A percentile compares a stretch with the other conserved stretches of the same genome.
Conservation (phyloP, 768 basidiomycete genomes). For the Gautieria morchelliformis region DNA sequence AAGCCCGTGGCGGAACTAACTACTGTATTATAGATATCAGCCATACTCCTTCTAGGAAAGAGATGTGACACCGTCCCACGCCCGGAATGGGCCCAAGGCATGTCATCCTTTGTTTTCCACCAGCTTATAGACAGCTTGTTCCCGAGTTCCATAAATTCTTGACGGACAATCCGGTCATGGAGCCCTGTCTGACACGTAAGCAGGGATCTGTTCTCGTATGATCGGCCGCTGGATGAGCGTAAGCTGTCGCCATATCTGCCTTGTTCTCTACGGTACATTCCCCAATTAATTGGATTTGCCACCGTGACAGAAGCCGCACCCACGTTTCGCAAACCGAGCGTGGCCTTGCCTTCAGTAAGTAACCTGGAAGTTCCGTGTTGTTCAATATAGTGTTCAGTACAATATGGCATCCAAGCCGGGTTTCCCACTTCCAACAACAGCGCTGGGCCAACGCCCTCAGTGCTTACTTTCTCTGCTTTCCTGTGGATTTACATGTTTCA, state of each 20-base stretch:
- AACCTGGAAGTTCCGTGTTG: background rate
- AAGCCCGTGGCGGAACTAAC: slow-evolving; percentile 15
- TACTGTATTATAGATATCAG: slow-evolving; percentile 18
- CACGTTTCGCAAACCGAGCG: slow-evolving; percentile 36
- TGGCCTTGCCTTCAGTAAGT: slow-evolving; percentile 35
- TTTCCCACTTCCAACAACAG: slow-evolving; percentile 22
- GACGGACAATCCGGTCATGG: slow-evolving; percentile 14
- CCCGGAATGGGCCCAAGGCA: slow-evolving; percentile 22
- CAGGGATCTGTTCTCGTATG: slow-evolving; percentile 20
- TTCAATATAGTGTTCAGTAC: background rate
- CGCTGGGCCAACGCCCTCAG: slow-evolving; percentile 9
- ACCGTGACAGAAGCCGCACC: slow-evolving; percentile 23
- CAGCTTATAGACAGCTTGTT: slow-evolving; percentile 24
- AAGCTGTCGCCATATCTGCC: background rate
- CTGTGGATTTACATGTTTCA: background rate
- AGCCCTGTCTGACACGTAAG: slow-evolving; percentile 12
- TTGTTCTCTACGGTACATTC: background rate
- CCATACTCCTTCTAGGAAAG: slow-evolving; percentile 18
- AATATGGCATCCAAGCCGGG: no score
- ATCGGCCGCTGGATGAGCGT: slow-evolving; percentile 27
- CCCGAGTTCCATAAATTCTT: slow-evolving; percentile 26
- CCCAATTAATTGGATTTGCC: slow-evolving; percentile 19
- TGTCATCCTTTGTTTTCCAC: slow-evolving; percentile 23
- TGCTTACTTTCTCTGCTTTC: background rate
- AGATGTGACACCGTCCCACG: slow-evolving; percentile 17